Evolutionary conservation across 1,284 basidiomycete genomes (phyloP).

Genomic region (Hymenochaete sp.): DNA sequence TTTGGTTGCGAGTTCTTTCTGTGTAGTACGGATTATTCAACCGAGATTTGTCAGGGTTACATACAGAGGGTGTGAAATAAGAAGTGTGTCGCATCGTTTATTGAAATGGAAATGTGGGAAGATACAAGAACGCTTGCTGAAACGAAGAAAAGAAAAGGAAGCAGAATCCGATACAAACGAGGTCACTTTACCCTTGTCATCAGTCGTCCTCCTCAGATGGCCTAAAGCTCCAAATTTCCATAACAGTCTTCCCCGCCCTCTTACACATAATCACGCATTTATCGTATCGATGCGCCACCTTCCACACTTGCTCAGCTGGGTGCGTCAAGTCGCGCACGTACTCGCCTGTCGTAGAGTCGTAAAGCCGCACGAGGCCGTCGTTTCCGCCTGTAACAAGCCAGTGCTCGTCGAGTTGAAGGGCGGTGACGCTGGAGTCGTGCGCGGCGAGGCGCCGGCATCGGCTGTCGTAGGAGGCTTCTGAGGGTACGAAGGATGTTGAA

Average conservation of each 20-base stretch:
- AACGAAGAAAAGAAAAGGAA: not conserved
- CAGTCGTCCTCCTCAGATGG: conserved; percentile 29
- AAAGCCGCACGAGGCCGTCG: conserved; percentile 86
- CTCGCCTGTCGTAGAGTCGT: conserved; percentile 63
- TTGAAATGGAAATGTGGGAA: too few relatives aligned
- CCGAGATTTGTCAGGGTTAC: too few relatives aligned
- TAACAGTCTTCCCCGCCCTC: conserved; percentile 77
- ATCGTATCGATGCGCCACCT: conserved; percentile 72
- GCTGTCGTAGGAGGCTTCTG: conserved; percentile 17
- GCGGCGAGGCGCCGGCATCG: conserved; percentile 55
- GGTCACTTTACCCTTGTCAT: not conserved
- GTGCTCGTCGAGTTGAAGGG: conserved; percentile 79
- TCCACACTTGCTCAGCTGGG: conserved; percentile 81
- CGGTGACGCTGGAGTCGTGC: conserved; percentile 88
- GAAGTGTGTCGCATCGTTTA: too few relatives aligned
- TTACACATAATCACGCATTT: conserved; percentile 79
- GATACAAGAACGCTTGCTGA: not conserved
- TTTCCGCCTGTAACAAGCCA: conserved; percentile 82
- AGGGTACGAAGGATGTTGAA: conserved; percentile 25
- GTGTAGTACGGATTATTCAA: too few relatives aligned
- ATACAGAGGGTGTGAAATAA: too few relatives aligned
- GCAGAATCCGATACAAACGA: not conserved
- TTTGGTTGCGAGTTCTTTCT: too few relatives aligned
- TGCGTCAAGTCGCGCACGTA: conserved; percentile 72
- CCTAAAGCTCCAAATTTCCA: conserved; percentile 78